phyloP scores from a whole-genome alignment of 169 alveolate genomes.

The Cyclospora cayetanensis region DNA sequence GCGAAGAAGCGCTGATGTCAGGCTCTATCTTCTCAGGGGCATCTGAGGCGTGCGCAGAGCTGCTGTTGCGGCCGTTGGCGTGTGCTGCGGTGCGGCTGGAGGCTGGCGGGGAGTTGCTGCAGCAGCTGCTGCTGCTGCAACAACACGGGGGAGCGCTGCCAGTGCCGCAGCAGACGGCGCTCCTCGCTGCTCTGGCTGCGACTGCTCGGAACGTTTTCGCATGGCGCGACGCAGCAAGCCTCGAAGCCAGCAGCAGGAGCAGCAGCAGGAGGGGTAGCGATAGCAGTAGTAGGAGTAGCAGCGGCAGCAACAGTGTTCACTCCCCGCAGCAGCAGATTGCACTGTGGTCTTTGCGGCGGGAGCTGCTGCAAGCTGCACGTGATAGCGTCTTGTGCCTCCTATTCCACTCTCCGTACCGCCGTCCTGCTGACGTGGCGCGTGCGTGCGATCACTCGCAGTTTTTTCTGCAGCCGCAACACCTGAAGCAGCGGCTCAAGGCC shows the following conservation, averaged over 20 bases:
- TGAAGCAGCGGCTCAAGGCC: constrained; percentile 39
- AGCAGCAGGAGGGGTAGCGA: neutral
- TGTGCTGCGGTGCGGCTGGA: constrained; percentile 39
- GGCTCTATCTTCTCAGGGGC: constrained; percentile 14
- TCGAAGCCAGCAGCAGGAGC: neutral
- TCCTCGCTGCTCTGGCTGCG: neutral
- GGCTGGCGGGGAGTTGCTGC: constrained; percentile 34
- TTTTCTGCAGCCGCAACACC: neutral
- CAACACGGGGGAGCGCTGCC: neutral
- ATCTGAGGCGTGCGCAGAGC: constrained; percentile 14
- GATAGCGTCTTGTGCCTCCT: neutral
- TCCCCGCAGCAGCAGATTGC: constrained; percentile 28
- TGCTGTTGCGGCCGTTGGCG: constrained; percentile 45
- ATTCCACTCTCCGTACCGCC: neutral
- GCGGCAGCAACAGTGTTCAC: neutral
- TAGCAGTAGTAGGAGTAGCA: constrained; percentile 4
- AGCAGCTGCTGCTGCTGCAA: constrained; percentile 45
- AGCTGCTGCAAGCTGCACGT: constrained; percentile 31
- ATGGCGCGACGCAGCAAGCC: neutral
- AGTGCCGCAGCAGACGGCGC: constrained; percentile 22
- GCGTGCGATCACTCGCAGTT: neutral
- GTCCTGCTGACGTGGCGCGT: neutral
- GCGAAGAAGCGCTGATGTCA: neutral
- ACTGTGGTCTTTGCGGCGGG: constrained; percentile 47
- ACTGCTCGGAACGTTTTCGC: constrained; percentile 24